Percentiles rank a stretch among this genome's conserved stretches.
Evolutionary conservation across 176 grass and related monocot species (phyloP).

Genomic region (Carex littledalei): DNA sequence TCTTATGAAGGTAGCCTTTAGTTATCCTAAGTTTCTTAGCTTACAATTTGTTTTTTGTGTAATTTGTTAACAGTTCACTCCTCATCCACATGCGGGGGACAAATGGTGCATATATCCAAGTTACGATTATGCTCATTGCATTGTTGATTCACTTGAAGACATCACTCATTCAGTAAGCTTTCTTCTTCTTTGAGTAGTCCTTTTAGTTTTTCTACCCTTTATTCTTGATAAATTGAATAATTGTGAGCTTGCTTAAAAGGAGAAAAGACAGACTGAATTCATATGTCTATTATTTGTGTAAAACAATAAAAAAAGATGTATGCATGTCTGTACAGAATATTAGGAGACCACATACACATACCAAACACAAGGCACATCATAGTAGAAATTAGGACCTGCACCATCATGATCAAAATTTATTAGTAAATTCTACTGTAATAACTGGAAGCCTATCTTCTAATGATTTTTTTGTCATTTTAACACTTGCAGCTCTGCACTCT

Average conservation of each 20-base stretch:
- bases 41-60: slow-evolving; percentile 12
- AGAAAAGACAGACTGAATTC: not conserved
- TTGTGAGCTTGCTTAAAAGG: not conserved
- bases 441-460: slow-evolving; percentile 7
- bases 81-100: slow-evolving; percentile 92
- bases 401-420: not conserved
- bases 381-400: not conserved
- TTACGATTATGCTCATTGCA: slow-evolving; percentile 95
- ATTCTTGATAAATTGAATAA: not conserved
- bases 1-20: not conserved
- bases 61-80: slow-evolving; percentile 53
- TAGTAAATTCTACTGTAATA: not conserved
- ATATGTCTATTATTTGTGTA: not conserved
- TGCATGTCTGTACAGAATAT: not conserved
- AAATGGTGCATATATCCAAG: slow-evolving; percentile 99
- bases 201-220: not conserved
- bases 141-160: slow-evolving; percentile 98
- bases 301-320: not conserved
- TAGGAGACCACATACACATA: not conserved
- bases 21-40: not conserved
- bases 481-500: slow-evolving; percentile 60
- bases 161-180: slow-evolving; percentile 88
- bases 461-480: slow-evolving; percentile 22
- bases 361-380: not conserved
- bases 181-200: slow-evolving; percentile 23